Evolutionary conservation across 2,329 filamentous ascomycete species (phyloP), one percentile per base, ranked within the genome.

Genomic region (Fusarium oligoseptatum): DNA sequence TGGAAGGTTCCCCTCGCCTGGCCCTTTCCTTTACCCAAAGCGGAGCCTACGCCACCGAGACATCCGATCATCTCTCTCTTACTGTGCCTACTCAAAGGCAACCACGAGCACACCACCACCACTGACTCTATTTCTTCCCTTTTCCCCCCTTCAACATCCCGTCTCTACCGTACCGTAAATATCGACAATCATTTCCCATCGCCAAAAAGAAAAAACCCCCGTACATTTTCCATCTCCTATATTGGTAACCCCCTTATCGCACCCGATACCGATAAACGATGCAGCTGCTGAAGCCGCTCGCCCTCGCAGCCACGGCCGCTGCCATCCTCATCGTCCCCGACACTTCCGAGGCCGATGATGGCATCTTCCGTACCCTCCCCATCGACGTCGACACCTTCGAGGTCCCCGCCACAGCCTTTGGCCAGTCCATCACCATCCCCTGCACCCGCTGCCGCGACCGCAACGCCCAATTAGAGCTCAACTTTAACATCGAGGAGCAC

Each of bases 311-410:
- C 29, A 69, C 81, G 48, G 79, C 82, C 39, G 78, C 81, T 29
- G 87, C 89, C 67, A 86, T 92, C 77, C 83, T 92, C 69, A 76
- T 92, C 64, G 85, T 90, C 37, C 87, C 90, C 67, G 82, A 86
- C 76, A 80, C 87, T 24, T 83, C 84, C 70, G 80, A 82, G 22
- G 81, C 83, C 62, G 85, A 87, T 64, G 81, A 83, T 67, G 82
- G 83, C 43, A 78, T 85, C 75, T 82, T 87, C 80, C 84, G 84
- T 64, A 76, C 84, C 29, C 81, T 85, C 6, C 83, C 84, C 41
- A 66, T 84, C 72, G 69, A 82, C 9, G 70, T 76, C 66, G 73
- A 84, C 50, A 78, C 84, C 15, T 82, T 85, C 71, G 81, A 83
- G 57, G 78, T 85, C 66, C 81, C 84, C 32, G 67, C 79, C 15